Evolutionary conservation across 345 rosid genomes (phyloP).

Genomic region (Ailanthus altissimus): DNA sequence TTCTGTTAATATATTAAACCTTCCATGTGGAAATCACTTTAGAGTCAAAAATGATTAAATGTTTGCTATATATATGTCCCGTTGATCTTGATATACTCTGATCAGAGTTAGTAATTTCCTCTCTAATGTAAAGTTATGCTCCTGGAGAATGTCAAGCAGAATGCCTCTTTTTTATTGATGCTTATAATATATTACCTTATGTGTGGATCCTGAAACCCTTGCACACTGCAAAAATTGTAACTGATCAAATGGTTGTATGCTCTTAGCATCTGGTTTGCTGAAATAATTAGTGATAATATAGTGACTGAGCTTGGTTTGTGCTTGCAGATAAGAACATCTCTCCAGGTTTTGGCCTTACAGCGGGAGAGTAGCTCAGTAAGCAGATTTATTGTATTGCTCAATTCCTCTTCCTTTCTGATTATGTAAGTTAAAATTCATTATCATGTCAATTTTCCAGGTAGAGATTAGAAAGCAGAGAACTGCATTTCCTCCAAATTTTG

Average conservation of each 20-base stretch:
- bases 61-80: background rate
- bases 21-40: background rate
- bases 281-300: conserved; percentile 5
- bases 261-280: background rate
- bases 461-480: conserved; percentile 85
- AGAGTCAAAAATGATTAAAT: background rate
- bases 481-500: conserved; percentile 97
- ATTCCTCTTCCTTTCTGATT: conserved; percentile 7
- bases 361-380: conserved; percentile 83
- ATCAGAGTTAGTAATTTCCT: too few species aligned
- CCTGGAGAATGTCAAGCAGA: background rate
- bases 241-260: background rate
- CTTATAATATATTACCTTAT: background rate
- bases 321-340: conserved; percentile 87
- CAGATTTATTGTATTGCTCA: conserved; percentile 17
- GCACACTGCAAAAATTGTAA: background rate
- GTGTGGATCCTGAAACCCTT: background rate
- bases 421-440: background rate
- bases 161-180: background rate
- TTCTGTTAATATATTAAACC: background rate
- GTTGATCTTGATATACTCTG: background rate
- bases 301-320: conserved; percentile 24
- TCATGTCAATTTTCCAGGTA: conserved; percentile 47
- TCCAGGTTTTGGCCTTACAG: conserved; percentile 87
- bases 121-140: too few species aligned